phyloP scores from a whole-genome alignment of 1,284 basidiomycete genomes.

The Malassezia furfur region DNA sequence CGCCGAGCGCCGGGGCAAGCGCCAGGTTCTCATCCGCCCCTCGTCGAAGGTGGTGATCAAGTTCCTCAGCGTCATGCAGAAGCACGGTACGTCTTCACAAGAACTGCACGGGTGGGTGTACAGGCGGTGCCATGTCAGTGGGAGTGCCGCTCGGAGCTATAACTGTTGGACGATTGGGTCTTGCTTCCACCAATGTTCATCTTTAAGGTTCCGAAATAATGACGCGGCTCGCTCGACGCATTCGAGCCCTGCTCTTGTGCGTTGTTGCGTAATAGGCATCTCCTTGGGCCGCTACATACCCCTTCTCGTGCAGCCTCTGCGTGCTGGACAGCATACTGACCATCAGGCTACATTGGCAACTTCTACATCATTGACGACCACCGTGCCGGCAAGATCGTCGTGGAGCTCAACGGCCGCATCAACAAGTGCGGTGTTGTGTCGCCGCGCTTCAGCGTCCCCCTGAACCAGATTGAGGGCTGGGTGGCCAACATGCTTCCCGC shows the following conservation, averaged over 20 bases:
- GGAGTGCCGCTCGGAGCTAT: slow-evolving; percentile 36
- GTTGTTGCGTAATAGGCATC: slow-evolving; percentile 5
- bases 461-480: slow-evolving; percentile 84
- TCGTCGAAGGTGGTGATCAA: slow-evolving; percentile 48
- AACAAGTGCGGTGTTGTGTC: slow-evolving; percentile 98
- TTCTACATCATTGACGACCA: slow-evolving; percentile 99
- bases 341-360: slow-evolving; percentile 92
- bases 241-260: neutral
- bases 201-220: slow-evolving; percentile 48
- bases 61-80: slow-evolving; percentile 49
- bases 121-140: neutral
- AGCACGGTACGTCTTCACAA: slow-evolving; percentile 42
- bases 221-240: slow-evolving; percentile 20
- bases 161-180: slow-evolving; percentile 44
- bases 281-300: slow-evolving; percentile 22
- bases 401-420: slow-evolving; percentile 93
- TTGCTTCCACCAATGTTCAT: slow-evolving; percentile 34
- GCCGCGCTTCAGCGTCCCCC: slow-evolving; percentile 91
- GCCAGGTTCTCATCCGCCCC: slow-evolving; percentile 47
- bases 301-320: neutral
- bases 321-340: slow-evolving; percentile 2
- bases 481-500: slow-evolving; percentile 49
- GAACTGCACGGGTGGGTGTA: neutral
- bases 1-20: slow-evolving; percentile 48
- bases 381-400: slow-evolving; percentile 94